Percentiles rank a stretch among this genome's conserved stretches.
phyloP scores from a whole-genome alignment of 345 rosid species.

The Populus nigra region DNA sequence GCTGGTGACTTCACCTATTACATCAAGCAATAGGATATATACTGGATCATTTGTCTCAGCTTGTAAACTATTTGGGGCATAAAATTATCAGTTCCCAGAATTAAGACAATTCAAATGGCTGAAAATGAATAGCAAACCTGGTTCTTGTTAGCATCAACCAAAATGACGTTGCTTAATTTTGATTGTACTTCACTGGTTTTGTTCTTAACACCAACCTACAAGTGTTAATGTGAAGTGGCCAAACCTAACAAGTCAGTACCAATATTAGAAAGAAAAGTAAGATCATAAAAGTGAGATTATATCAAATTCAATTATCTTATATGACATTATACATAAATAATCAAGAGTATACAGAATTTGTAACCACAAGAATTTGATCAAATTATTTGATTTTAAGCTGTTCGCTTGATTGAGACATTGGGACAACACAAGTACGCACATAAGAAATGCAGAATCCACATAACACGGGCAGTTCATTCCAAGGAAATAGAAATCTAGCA shows the following conservation, averaged over 20 bases:
- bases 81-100: neutral
- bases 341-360: neutral
- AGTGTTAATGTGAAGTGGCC: constrained; percentile 10
- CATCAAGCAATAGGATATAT: constrained; percentile 9
- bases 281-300: neutral
- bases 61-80: neutral
- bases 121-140: constrained; percentile 45
- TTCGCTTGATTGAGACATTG: neutral
- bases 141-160: constrained; percentile 64
- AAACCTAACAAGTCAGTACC: neutral
- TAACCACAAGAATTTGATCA: neutral
- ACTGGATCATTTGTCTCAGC: neutral
- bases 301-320: no score
- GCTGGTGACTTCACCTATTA: constrained; percentile 67
- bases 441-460: neutral
- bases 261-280: neutral
- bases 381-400: neutral
- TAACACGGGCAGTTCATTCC: neutral
- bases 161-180: constrained; percentile 40
- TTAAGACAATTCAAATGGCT: neutral
- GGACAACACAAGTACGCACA: neutral
- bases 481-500: neutral
- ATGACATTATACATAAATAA: no score
- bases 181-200: constrained; percentile 70
- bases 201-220: constrained; percentile 88